These are phyloP conservation scores for Fraxinus baroniana DNA, from an alignment of 305 asterid genomes.

Conservation along the genomic window DNA sequence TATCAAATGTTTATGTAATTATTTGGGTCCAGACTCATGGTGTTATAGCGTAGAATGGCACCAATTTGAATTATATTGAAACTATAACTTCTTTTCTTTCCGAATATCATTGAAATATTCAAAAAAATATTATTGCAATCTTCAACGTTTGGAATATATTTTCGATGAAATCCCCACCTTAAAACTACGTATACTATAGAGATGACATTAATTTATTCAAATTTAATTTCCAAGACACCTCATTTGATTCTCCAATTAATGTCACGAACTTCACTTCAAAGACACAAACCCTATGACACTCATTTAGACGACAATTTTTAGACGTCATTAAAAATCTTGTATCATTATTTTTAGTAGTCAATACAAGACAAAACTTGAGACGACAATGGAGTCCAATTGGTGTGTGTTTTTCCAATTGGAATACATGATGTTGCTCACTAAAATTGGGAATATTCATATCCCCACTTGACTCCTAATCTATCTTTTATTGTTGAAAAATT, in stretches of 20 bases:
- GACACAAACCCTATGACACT: neutral
- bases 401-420: no score
- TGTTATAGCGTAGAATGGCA: neutral
- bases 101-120: no score
- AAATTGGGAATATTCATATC: neutral
- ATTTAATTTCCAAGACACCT: no score
- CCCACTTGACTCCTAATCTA: neutral
- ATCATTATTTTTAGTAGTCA: neutral
- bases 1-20: no score
- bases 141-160: no score
- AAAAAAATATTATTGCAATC: no score
- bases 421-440: neutral
- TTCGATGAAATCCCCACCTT: no score
- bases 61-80: neutral
- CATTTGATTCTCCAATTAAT: neutral
- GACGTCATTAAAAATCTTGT: no score
- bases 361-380: neutral
- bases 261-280: neutral
- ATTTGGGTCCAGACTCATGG: neutral
- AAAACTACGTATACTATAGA: no score
- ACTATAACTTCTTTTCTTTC: no score
- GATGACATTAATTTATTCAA: no score
- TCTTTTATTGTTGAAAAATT: no score
- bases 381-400: neutral
- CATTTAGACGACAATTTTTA: neutral